Evolutionary conservation across 148 eudicot species (phyloP).

Genomic region (Rhododendron vialii): DNA sequence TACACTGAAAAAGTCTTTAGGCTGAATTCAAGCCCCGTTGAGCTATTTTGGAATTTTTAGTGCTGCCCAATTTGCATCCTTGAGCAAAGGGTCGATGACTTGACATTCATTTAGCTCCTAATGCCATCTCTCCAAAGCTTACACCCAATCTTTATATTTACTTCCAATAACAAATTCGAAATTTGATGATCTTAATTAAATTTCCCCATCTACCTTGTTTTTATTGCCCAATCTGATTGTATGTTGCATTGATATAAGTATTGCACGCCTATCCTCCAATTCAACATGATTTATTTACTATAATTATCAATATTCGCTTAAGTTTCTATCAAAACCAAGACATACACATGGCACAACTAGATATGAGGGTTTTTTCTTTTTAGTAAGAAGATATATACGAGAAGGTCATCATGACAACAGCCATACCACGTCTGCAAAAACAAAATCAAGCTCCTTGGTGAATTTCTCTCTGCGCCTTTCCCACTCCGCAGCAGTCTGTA

Average conservation of each 20-base stretch:
- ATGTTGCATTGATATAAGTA: background rate
- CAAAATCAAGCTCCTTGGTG: slow-evolving; percentile 84
- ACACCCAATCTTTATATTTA: background rate
- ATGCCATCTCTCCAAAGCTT: background rate
- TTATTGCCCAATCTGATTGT: slow-evolving; percentile 1
- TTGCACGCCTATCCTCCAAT: background rate
- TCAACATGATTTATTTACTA: no score
- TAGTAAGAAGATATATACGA: slow-evolving; percentile 2
- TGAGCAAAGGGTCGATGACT: background rate
- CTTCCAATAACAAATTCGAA: background rate
- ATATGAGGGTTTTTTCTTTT: background rate
- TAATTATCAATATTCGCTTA: background rate
- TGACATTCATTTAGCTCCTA: background rate
- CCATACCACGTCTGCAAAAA: slow-evolving; percentile 87
- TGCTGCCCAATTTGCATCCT: background rate
- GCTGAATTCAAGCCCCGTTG: background rate
- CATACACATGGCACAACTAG: slow-evolving; percentile 10
- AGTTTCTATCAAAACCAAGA: slow-evolving; percentile 8
- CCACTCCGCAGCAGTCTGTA: slow-evolving; percentile 78
- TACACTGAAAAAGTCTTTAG: background rate
- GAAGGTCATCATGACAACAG: slow-evolving; percentile 1
- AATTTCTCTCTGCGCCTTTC: slow-evolving; percentile 74
- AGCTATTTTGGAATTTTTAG: background rate
- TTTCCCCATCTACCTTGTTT: background rate
- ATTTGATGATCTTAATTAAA: background rate